phyloP scores from a whole-genome alignment of 2,329 filamentous ascomycete species.

The Calonectria pauciramosa region DNA sequence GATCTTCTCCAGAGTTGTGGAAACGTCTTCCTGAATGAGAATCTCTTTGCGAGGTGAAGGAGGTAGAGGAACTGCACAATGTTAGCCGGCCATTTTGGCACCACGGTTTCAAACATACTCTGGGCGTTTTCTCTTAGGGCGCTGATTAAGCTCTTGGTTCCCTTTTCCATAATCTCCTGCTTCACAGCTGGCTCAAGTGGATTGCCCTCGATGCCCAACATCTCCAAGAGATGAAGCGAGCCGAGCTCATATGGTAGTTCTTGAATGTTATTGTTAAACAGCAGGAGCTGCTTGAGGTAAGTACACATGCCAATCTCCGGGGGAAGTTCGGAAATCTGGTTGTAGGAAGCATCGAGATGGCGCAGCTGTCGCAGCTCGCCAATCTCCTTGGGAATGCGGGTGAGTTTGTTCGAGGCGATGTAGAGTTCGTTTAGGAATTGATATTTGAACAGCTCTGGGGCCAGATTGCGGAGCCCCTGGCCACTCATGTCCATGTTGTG shows the following conservation, averaged over 20 bases:
- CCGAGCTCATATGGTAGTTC: conserved; percentile 89
- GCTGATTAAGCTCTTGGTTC: conserved; percentile 87
- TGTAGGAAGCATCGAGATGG: conserved; percentile 89
- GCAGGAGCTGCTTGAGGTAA: conserved; percentile 84
- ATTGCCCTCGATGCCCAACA: conserved; percentile 93
- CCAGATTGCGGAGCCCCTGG: conserved; percentile 90
- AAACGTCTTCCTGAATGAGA: conserved; percentile 78
- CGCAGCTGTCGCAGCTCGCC: conserved; percentile 85
- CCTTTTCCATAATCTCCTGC: conserved; percentile 86
- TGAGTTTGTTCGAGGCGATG: conserved; percentile 92
- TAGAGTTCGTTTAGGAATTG: conserved; percentile 92
- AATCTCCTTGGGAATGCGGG: conserved; percentile 82
- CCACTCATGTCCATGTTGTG: conserved; percentile 94
- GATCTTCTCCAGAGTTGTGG: conserved; percentile 75
- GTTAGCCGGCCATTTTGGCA: conserved; percentile 36
- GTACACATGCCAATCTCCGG: conserved; percentile 97
- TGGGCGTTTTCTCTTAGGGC: conserved; percentile 87
- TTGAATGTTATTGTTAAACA: conserved; percentile 92
- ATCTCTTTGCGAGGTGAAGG: conserved; percentile 84
- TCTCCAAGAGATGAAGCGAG: conserved; percentile 88
- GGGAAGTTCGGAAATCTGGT: conserved; percentile 85
- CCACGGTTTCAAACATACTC: conserved; percentile 69
- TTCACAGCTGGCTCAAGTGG: conserved; percentile 83
- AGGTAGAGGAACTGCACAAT: conserved; percentile 76
- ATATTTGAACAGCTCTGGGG: conserved; percentile 86